Percentiles rank a stretch among this genome's conserved stretches.
Evolutionary conservation across 2,329 filamentous ascomycete species (phyloP).

Genomic region (Colletotrichum sp.): DNA sequence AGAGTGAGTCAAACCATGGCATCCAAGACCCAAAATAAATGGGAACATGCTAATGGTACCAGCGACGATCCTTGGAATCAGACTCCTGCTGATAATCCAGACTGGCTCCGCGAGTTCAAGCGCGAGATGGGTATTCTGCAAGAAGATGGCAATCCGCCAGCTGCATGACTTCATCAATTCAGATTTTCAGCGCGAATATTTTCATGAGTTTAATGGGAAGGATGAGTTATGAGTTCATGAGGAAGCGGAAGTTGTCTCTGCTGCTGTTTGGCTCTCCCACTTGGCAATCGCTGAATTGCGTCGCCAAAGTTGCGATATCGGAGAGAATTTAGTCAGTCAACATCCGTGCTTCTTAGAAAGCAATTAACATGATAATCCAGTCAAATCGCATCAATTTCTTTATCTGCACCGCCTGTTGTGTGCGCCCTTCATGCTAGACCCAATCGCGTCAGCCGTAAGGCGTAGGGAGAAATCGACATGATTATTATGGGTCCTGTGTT

Average conservation of each 20-base stretch:
- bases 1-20: conserved; percentile 20
- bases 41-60: background rate
- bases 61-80: conserved; percentile 44
- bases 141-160: background rate
- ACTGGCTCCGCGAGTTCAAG: conserved; percentile 31
- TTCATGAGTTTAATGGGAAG: background rate
- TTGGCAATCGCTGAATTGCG: background rate
- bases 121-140: conserved; percentile 2
- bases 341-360: rapidly evolving
- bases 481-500: background rate
- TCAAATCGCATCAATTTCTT: background rate
- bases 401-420: background rate
- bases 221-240: background rate
- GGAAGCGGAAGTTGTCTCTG: background rate
- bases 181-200: background rate
- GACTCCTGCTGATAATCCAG: conserved; percentile 38
- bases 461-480: conserved; percentile 10
- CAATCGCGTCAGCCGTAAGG: background rate
- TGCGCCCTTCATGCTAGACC: background rate
- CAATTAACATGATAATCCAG: background rate
- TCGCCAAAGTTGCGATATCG: background rate
- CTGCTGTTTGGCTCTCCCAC: background rate
- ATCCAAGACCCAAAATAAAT: background rate
- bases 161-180: background rate
- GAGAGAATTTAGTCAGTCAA: background rate